Conservation (phyloP, 2,329 filamentous ascomycete genomes). For the Stemphylium lycopersici region DNA sequence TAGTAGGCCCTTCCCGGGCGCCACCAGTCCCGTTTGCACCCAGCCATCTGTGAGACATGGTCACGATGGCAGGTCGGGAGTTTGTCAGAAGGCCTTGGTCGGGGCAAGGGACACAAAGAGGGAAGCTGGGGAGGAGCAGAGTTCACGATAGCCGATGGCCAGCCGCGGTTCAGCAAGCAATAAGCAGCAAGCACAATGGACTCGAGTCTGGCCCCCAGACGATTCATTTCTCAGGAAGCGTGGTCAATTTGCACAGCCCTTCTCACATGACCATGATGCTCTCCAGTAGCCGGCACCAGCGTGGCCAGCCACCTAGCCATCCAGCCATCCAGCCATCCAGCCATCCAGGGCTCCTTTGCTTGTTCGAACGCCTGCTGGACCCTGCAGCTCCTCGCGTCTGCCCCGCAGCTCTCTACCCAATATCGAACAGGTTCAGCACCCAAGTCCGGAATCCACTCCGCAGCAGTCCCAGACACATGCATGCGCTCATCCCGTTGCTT, state of each 20-base stretch:
- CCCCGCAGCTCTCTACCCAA: conserved; percentile 24
- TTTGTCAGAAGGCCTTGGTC: not conserved
- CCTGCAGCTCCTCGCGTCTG: conserved; percentile 25
- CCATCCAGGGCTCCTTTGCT: conserved; percentile 6
- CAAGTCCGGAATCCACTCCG: conserved; percentile 24
- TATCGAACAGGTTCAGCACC: not conserved
- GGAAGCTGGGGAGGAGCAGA: not conserved
- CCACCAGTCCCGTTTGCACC: no score
- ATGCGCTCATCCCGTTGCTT: conserved; percentile 25
- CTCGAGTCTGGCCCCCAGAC: conserved; percentile 8
- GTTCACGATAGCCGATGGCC: not conserved
- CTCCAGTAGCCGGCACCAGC: conserved; percentile 5
- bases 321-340: no score
- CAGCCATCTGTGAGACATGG: not conserved
- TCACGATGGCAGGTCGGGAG: conserved; percentile 12
- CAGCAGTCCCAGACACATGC: conserved; percentile 10
- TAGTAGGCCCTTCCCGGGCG: not conserved
- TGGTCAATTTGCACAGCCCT: conserved; percentile 10
- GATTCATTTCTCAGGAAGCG: conserved; percentile 12
- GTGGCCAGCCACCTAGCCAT: no score
- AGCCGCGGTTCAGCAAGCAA: not conserved
- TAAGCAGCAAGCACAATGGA: not conserved
- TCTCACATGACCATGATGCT: conserved; percentile 11
- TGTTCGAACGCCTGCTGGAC: conserved; percentile 20
- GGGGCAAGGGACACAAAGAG: conserved; percentile 1